Conservation (phyloP, 805 yeast species). For the Torulaspora microellipsoides region DNA sequence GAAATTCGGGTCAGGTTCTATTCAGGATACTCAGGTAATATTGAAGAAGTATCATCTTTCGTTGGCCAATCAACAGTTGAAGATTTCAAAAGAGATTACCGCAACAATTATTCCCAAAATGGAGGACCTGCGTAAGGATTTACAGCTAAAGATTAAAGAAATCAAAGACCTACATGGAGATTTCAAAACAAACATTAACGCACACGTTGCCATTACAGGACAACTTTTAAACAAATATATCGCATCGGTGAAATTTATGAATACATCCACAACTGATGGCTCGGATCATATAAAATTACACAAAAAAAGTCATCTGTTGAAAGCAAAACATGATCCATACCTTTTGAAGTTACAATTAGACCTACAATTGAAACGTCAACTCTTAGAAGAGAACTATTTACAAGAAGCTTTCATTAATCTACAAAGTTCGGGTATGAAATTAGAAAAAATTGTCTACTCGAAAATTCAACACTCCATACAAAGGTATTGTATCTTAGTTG, state of each 20-base stretch:
- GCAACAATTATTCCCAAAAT: constrained; percentile 53
- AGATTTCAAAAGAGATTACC: constrained; percentile 51
- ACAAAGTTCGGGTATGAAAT: constrained; percentile 59
- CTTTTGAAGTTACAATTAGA: constrained; percentile 57
- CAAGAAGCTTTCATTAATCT: constrained; percentile 62
- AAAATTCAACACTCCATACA: constrained; percentile 57
- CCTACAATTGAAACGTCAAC: constrained; percentile 59
- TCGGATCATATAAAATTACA: constrained; percentile 21
- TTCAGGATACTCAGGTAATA: constrained; percentile 71
- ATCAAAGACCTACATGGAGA: constrained; percentile 64
- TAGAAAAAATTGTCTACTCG: constrained; percentile 57
- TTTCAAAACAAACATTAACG: constrained; percentile 55
- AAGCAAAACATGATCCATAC: constrained; percentile 55
- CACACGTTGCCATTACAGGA: constrained; percentile 62
- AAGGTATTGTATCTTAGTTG: constrained; percentile 48
- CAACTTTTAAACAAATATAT: constrained; percentile 46
- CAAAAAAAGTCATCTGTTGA: constrained; percentile 26
- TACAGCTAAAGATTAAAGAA: constrained; percentile 72
- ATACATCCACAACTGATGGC: constrained; percentile 33
- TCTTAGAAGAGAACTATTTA: constrained; percentile 56
- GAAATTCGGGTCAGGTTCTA: constrained; percentile 69
- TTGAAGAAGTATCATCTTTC: constrained; percentile 61
- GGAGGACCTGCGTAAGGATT: constrained; percentile 60
- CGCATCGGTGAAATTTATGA: constrained; percentile 41
- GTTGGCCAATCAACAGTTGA: constrained; percentile 50